Conservation (phyloP, 2,329 filamentous ascomycete species). For the Cadophora malorum region DNA sequence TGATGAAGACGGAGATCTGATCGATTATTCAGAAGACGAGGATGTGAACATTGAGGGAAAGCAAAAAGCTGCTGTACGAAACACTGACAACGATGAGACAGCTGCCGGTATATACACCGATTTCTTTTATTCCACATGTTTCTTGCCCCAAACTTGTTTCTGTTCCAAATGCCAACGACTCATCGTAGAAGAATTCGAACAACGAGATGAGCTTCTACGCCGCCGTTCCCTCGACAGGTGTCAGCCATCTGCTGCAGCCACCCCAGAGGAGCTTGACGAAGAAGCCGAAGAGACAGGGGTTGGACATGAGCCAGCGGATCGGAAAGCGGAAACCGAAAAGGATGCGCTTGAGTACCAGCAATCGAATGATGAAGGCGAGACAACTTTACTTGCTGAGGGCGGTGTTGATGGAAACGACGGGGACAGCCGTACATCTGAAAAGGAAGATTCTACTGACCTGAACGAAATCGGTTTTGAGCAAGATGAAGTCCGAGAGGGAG, state of each 20-base stretch:
- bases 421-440: neutral
- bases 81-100: constrained; percentile 27
- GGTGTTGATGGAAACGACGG: neutral
- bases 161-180: constrained; percentile 40
- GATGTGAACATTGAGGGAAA: constrained; percentile 44
- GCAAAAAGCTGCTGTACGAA: constrained; percentile 19
- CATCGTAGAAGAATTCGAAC: constrained; percentile 37
- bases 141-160: constrained; percentile 37
- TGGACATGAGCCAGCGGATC: neutral
- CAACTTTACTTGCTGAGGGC: neutral
- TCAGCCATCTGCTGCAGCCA: constrained; percentile 2
- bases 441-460: constrained; percentile 24
- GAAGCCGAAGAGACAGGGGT: neutral
- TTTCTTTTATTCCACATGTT: constrained; percentile 39
- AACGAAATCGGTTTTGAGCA: constrained; percentile 50
- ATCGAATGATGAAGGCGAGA: neutral
- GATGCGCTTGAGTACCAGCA: neutral
- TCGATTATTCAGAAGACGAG: constrained; percentile 56
- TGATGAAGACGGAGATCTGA: constrained; percentile 50
- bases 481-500: neutral
- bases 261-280: neutral
- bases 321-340: neutral
- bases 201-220: constrained; percentile 36
- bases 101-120: constrained; percentile 40
- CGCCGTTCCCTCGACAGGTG: constrained; percentile 35